Percentiles rank a stretch among this genome's conserved stretches.
phyloP scores from a whole-genome alignment of 2,329 filamentous ascomycete genomes.

The Rhynchosporium graminicola region DNA sequence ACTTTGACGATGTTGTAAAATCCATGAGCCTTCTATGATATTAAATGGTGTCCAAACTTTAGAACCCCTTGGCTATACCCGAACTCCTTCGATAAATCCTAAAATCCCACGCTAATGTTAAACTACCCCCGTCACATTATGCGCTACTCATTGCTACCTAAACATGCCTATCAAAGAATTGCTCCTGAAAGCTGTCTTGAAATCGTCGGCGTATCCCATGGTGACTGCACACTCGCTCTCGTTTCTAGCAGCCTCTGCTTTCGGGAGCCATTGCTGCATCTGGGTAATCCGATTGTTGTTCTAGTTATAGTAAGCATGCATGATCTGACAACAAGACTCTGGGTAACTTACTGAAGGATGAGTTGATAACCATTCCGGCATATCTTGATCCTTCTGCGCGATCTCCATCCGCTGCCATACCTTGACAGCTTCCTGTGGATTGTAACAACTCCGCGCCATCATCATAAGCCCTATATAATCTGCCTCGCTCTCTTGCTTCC shows the following conservation, averaged over 20 bases:
- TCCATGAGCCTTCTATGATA: too few relatives aligned
- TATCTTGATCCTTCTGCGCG: constrained; percentile 48
- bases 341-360: constrained; percentile 66
- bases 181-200: constrained; percentile 14
- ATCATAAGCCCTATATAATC: constrained; percentile 82
- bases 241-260: constrained; percentile 54
- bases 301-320: constrained; percentile 1
- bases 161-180: constrained; percentile 9
- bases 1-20: too few relatives aligned
- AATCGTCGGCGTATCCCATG: constrained; percentile 22
- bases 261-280: constrained; percentile 56
- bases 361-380: constrained; percentile 73
- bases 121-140: neutral
- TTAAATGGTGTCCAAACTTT: constrained; percentile 2
- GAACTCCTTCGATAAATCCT: neutral
- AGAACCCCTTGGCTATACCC: too few relatives aligned
- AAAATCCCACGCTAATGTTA: neutral
- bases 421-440: constrained; percentile 64
- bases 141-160: constrained; percentile 3
- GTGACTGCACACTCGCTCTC: constrained; percentile 52
- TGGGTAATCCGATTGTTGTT: constrained; percentile 16
- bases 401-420: constrained; percentile 70
- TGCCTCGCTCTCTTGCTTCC: constrained; percentile 74
- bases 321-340: neutral
- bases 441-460: constrained; percentile 79